Percentiles rank a stretch among this genome's conserved stretches.
Evolutionary conservation across 1,284 basidiomycete genomes (phyloP).

Genomic region (Inonotus hispidus): DNA sequence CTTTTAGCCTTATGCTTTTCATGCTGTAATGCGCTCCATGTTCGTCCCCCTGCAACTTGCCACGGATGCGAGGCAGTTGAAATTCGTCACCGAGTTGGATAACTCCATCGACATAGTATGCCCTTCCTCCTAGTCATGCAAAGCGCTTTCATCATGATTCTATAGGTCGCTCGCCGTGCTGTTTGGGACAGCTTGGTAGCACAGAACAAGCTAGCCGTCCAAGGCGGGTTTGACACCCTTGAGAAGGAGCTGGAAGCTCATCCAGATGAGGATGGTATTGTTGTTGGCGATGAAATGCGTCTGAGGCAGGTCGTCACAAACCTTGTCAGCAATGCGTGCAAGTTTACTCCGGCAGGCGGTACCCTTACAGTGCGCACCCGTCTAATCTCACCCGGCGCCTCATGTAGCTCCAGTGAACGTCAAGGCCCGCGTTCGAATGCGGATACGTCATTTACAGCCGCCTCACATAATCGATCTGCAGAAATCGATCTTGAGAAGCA

Average conservation of each 20-base stretch:
- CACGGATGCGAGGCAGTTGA: conserved; percentile 64
- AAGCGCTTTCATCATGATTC: background rate
- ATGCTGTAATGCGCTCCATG: conserved; percentile 76
- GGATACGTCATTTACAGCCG: background rate
- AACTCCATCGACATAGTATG: conserved; percentile 64
- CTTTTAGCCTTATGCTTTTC: conserved; percentile 71
- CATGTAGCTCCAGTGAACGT: conserved; percentile 15
- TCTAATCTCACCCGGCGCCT: conserved; percentile 44
- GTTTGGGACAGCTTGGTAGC: conserved; percentile 37
- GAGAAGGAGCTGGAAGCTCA: conserved; percentile 35
- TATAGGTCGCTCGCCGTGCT: conserved; percentile 47
- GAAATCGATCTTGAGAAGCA: conserved; percentile 13
- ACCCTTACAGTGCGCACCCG: conserved; percentile 55
- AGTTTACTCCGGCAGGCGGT: conserved; percentile 74
- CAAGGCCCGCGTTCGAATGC: background rate
- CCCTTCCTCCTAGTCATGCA: background rate
- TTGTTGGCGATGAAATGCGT: conserved; percentile 79
- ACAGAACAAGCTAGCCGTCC: conserved; percentile 3
- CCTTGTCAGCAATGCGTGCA: conserved; percentile 42
- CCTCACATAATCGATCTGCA: background rate
- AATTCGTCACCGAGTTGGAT: conserved; percentile 69
- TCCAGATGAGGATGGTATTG: conserved; percentile 53
- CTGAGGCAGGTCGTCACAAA: conserved; percentile 78
- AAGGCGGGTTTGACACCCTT: conserved; percentile 29
- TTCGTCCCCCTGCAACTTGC: conserved; percentile 73